Evolutionary conservation across 371 early-diverging fungal genomes (phyloP), one percentile per base, ranked within the genome.

Genomic region (Syncephalastrum monosporum): DNA sequence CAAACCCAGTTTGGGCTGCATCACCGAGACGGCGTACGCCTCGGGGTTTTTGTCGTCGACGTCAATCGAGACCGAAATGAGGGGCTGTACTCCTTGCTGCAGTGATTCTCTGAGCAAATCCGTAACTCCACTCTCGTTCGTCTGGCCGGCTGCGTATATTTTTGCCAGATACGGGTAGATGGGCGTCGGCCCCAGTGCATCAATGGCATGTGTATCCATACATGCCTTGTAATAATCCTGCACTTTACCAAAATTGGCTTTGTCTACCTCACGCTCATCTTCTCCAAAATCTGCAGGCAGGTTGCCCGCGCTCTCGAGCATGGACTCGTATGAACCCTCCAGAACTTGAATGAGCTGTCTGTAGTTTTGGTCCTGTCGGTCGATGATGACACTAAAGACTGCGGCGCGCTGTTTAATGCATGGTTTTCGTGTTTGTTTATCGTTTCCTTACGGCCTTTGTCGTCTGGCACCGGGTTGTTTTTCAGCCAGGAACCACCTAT

Each of bases 401-500:
- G 10, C 2, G 38, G 10, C 0, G 10, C 12, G 10, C 10, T 12
- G 38, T 5, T 33, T 33, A 33, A 33, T 33, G 38, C 38, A 33
- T 12, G 38, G 10, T 46, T 19, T 16, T n/a, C n/a, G 47, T 46
- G 12, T 19, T 46, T 23, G 19, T 46, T 16, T 46, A 46, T 46
- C 25, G 12, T 50, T n/a, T 21, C 17, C 56, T 42, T 69, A 72
- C 75, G 61, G 19, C 72, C 57, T 50, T 81, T 64, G 47, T 81
- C 74, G 13, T 69, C 72, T 1, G 85, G 84, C 21, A 85, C 77
- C 14, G 67, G 60, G 13, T 73, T 51, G 0, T 58, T 45, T 47
- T 68, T 57, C 24, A 64, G 53, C 72, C 82, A 84, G 38, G 63
- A 69, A 21, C 82, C 82, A 56, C 85, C 82, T 82, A 50, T 12